These are phyloP conservation scores for Barnettozyma salicaria DNA, from an alignment of 805 yeast genomes.

Conservation along the genomic window DNA sequence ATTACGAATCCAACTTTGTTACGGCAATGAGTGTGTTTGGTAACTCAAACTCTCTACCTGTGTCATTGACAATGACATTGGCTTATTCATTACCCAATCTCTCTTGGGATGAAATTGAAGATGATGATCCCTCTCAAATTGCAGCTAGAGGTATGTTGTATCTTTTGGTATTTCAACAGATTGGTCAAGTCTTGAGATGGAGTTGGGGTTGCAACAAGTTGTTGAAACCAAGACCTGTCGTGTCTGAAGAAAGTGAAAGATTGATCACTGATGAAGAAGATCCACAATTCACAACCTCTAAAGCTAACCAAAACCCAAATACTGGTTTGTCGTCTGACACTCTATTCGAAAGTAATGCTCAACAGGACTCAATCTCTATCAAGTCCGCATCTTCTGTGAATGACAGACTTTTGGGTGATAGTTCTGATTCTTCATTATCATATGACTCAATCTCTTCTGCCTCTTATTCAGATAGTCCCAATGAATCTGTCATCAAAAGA, in stretches of 20 bases:
- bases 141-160: conserved; percentile 77
- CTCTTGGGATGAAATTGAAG: conserved; percentile 66
- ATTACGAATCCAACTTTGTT: conserved; percentile 80
- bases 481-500: neutral
- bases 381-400: conserved; percentile 5
- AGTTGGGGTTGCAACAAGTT: conserved; percentile 88
- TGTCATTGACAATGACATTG: conserved; percentile 75
- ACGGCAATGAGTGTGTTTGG: conserved; percentile 98
- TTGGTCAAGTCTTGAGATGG: conserved; percentile 81
- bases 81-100: conserved; percentile 71
- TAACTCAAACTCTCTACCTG: conserved; percentile 91
- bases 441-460: neutral
- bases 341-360: conserved; percentile 40
- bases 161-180: conserved; percentile 69
- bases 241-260: no score
- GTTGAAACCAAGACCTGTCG: no score
- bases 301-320: no score
- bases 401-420: conserved; percentile 9
- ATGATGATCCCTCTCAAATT: conserved; percentile 61
- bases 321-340: no score
- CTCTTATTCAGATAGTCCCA: no score
- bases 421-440: neutral
- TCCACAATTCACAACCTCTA: conserved; percentile 34
- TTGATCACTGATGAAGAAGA: no score
- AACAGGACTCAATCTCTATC: conserved; percentile 27